phyloP scores from a whole-genome alignment of 176 grass and related monocot species.

The Thalia dealbata region DNA sequence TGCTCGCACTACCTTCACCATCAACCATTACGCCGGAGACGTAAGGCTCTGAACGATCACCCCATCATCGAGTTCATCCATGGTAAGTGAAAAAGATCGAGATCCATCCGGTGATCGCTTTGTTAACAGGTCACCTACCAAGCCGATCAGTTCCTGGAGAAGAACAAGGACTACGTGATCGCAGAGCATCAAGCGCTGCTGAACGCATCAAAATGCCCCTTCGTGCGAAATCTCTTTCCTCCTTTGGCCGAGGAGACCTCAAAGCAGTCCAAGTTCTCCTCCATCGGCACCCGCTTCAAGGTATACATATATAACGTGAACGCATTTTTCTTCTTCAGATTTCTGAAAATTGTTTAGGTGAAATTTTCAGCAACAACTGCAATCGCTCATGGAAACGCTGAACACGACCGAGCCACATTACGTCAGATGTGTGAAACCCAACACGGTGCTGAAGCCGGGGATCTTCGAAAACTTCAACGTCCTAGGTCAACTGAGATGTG shows the following conservation, averaged over 20 bases:
- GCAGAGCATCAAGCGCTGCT: slow-evolving; percentile 93
- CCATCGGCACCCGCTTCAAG: slow-evolving; percentile 94
- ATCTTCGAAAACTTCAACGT: slow-evolving; percentile 92
- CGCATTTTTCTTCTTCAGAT: background rate
- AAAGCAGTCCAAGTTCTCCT: slow-evolving; percentile 97
- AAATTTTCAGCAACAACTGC: slow-evolving; percentile 88
- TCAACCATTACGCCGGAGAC: slow-evolving; percentile 95
- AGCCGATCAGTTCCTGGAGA: slow-evolving; percentile 88
- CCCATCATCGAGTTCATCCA: too few relatives aligned
- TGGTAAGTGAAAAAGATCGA: too few relatives aligned
- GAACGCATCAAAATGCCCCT: slow-evolving; percentile 66
- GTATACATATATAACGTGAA: slow-evolving; percentile 24
- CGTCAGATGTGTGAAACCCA: slow-evolving; percentile 95
- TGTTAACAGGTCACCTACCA: slow-evolving; percentile 75
- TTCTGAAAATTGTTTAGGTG: slow-evolving; percentile 8
- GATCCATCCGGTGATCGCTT: slow-evolving; percentile 7
- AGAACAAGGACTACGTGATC: slow-evolving; percentile 99
- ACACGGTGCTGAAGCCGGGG: slow-evolving; percentile 69
- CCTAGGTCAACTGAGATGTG: slow-evolving; percentile 82
- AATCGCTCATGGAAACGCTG: slow-evolving; percentile 91
- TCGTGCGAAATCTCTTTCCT: slow-evolving; percentile 85
- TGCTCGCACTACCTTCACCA: slow-evolving; percentile 74
- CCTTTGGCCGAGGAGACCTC: slow-evolving; percentile 76
- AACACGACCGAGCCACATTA: slow-evolving; percentile 95
- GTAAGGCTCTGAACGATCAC: too few relatives aligned